phyloP scores from a whole-genome alignment of 768 basidiomycete genomes.

The Cyclocybe cylindracea region DNA sequence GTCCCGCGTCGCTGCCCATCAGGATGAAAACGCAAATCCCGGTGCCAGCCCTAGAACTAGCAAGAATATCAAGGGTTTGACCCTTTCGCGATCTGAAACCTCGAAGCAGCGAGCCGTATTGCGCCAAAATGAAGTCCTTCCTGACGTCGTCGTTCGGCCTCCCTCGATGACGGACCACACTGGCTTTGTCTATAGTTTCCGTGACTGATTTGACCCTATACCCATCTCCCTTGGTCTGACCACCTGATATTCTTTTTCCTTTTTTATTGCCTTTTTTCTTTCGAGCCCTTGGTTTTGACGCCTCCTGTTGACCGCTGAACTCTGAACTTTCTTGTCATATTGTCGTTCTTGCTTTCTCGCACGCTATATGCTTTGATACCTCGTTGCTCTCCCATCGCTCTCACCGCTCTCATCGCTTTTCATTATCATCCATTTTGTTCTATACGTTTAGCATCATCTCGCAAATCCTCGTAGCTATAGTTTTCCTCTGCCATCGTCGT shows the following conservation, averaged over 20 bases:
- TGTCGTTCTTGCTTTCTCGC: constrained; percentile 12
- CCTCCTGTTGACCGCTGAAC: neutral
- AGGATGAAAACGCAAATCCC: constrained; percentile 43
- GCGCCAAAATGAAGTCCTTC: constrained; percentile 55
- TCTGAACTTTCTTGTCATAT: constrained; percentile 1
- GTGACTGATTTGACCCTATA: constrained; percentile 32
- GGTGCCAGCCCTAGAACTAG: constrained; percentile 25
- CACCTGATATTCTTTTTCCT: constrained; percentile 4
- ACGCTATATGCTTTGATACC: constrained; percentile 2
- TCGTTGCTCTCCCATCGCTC: constrained; percentile 12
- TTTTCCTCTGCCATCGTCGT: constrained; percentile 8
- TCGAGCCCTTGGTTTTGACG: constrained; percentile 8
- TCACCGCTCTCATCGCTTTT: constrained; percentile 9
- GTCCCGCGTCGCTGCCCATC: constrained; percentile 24
- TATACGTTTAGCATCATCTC: constrained; percentile 11
- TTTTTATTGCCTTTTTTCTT: constrained; percentile 15
- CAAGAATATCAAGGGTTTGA: constrained; percentile 59
- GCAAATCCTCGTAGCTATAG: constrained; percentile 6
- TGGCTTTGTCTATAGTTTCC: constrained; percentile 45
- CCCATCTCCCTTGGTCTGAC: neutral
- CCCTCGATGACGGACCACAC: constrained; percentile 52
- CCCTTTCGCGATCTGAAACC: constrained; percentile 63
- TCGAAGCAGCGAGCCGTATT: constrained; percentile 59
- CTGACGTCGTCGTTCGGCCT: constrained; percentile 62
- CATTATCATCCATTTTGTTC: constrained; percentile 6